Evolutionary conservation across 2,329 filamentous ascomycete species (phyloP).

Genomic region (Aotearoamyces nothofagi): DNA sequence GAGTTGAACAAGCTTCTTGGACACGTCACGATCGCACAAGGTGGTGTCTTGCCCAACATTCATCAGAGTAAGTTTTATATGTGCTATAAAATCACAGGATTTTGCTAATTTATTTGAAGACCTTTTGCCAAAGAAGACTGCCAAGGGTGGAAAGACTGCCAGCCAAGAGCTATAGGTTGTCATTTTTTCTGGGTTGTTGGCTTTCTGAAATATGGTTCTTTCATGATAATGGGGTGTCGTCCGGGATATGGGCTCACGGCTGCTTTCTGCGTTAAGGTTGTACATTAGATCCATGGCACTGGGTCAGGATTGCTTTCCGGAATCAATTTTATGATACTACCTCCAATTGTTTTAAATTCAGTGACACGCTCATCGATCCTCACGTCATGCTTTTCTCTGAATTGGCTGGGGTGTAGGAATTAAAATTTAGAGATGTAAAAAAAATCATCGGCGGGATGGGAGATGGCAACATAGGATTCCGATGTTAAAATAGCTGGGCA

Average conservation of each 20-base stretch:
- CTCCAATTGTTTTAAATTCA: too few species aligned
- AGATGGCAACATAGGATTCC: too few species aligned
- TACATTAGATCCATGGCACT: constrained; percentile 57
- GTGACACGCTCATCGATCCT: too few species aligned
- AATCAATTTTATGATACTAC: too few species aligned
- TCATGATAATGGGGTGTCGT: constrained; percentile 58
- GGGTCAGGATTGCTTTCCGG: constrained; percentile 19
- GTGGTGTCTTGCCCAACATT: constrained; percentile 93
- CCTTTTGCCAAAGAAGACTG: constrained; percentile 97
- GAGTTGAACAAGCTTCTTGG: constrained; percentile 98
- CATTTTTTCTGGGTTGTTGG: constrained; percentile 36
- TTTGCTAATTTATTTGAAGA: constrained; percentile 37
- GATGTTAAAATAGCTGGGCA: too few species aligned
- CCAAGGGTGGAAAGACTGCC: constrained; percentile 80
- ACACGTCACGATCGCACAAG: constrained; percentile 92
- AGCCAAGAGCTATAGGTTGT: constrained; percentile 83
- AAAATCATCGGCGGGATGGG: too few species aligned
- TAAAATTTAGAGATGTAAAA: too few species aligned
- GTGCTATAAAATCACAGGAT: background rate
- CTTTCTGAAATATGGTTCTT: constrained; percentile 39
- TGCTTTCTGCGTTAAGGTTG: constrained; percentile 49
- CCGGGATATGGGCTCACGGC: constrained; percentile 64
- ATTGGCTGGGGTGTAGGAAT: too few species aligned
- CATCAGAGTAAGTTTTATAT: constrained; percentile 65
- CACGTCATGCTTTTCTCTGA: too few species aligned